Percentiles rank a stretch among this genome's conserved stretches.
Conservation (phyloP, 1,284 basidiomycete genomes). For the Coniferiporia sulphurascens region DNA sequence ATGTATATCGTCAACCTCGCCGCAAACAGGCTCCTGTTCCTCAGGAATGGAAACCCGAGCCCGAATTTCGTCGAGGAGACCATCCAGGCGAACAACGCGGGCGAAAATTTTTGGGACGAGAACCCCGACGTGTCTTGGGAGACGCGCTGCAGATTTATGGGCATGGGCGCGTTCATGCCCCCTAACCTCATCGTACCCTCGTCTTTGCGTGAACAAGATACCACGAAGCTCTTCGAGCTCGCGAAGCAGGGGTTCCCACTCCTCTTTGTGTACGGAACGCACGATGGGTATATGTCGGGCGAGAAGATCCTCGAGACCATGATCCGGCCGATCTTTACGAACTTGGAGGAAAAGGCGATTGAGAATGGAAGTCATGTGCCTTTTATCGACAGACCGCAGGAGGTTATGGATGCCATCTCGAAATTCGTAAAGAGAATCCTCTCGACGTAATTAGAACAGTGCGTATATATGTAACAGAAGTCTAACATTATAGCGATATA, state of each 20-base stretch:
- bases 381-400: background rate
- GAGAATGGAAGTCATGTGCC: conserved; percentile 6
- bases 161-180: conserved; percentile 28
- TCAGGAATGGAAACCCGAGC: conserved; percentile 20
- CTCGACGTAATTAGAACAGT: background rate
- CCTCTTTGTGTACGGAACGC: conserved; percentile 31
- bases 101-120: conserved; percentile 17
- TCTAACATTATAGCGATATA: background rate
- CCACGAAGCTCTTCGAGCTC: conserved; percentile 26
- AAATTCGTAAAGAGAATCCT: background rate
- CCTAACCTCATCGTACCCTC: conserved; percentile 26
- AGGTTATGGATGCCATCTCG: conserved; percentile 5
- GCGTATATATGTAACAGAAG: background rate
- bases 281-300: conserved; percentile 28
- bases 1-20: conserved; percentile 17
- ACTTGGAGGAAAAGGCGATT: conserved; percentile 5
- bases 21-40: conserved; percentile 19
- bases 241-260: conserved; percentile 29
- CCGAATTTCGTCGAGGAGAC: conserved; percentile 21
- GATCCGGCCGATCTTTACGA: conserved; percentile 11
- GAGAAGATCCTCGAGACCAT: conserved; percentile 25
- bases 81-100: conserved; percentile 6
- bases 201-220: conserved; percentile 31
- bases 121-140: conserved; percentile 25
- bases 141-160: conserved; percentile 31